Evolutionary conservation across 2,329 filamentous ascomycete genomes (phyloP).

Genomic region (Lasiodiplodia sp.): DNA sequence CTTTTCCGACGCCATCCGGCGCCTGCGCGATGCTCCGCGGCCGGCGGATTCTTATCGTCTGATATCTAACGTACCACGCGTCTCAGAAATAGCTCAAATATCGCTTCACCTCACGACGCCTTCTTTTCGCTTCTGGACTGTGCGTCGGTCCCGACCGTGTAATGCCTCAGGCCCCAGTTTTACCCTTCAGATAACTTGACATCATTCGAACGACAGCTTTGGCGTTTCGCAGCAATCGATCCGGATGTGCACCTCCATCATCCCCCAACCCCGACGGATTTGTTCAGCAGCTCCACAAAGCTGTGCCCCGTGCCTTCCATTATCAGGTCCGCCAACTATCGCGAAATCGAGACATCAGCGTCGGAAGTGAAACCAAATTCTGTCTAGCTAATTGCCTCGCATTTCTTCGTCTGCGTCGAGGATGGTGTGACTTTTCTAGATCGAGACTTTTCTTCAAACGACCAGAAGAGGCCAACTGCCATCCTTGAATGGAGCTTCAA

Average conservation of each 20-base stretch:
- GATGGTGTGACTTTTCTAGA: not conserved
- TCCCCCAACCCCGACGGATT: not conserved
- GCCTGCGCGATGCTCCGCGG: not conserved
- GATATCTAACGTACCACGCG: not conserved
- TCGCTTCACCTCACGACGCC: constrained; percentile 6
- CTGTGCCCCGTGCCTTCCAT: not conserved
- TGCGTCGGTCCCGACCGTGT: not conserved
- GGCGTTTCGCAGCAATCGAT: not conserved
- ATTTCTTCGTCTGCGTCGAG: not conserved
- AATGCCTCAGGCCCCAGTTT: constrained; percentile 19
- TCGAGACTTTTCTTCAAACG: not conserved
- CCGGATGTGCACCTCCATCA: not conserved
- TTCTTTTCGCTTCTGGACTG: not conserved
- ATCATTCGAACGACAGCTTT: constrained; percentile 8
- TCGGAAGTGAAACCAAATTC: not conserved
- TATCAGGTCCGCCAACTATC: not conserved
- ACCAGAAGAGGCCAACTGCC: not conserved
- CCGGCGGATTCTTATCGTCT: not conserved
- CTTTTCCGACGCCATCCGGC: constrained; percentile 13
- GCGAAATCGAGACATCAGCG: no score
- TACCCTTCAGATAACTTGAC: constrained; percentile 7
- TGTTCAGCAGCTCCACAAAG: not conserved
- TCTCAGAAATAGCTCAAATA: not conserved
- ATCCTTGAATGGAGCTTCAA: not conserved
- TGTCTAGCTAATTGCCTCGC: not conserved